A percentile compares a stretch with the other conserved stretches of the same genome.
Conservation (phyloP, 331 rosid genomes). For the Telfairia occidentalis region DNA sequence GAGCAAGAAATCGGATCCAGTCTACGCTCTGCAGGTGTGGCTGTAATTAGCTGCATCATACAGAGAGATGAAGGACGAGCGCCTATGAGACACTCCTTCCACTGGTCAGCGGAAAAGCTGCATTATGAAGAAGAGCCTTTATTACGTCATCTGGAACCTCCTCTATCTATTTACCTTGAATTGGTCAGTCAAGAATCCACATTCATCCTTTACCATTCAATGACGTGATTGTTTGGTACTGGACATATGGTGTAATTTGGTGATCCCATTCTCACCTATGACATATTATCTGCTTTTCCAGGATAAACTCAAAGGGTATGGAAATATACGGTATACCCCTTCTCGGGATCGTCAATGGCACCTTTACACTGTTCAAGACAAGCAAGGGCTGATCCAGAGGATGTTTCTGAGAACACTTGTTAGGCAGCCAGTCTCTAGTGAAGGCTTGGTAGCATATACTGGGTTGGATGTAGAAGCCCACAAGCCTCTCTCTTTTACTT, state of each 20-base stretch:
- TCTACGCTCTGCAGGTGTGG: constrained; percentile 67
- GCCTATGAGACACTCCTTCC: constrained; percentile 99
- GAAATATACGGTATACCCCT: constrained; percentile 69
- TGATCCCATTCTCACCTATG: not conserved
- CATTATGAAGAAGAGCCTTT: constrained; percentile 80
- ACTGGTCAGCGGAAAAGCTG: constrained; percentile 76
- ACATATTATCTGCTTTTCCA: constrained; percentile 19
- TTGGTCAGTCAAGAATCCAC: constrained; percentile 43
- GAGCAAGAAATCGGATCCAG: constrained; percentile 74
- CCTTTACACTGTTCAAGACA: constrained; percentile 72
- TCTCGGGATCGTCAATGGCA: constrained; percentile 99
- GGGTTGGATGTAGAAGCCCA: constrained; percentile 39
- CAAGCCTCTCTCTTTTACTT: constrained; percentile 65
- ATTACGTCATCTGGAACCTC: constrained; percentile 95
- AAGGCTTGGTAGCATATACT: constrained; percentile 64
- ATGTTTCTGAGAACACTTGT: constrained; percentile 96
- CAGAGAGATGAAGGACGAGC: constrained; percentile 99
- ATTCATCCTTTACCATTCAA: not conserved
- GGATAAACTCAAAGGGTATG: constrained; percentile 94
- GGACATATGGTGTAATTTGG: not conserved
- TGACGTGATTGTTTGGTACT: not conserved
- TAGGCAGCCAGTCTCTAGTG: constrained; percentile 74
- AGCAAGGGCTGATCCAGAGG: constrained; percentile 65
- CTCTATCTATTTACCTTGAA: constrained; percentile 94
- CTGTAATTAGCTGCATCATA: constrained; percentile 88